Conservation (phyloP, 2,329 filamentous ascomycete genomes). For the Coleophoma eucalyptorum region DNA sequence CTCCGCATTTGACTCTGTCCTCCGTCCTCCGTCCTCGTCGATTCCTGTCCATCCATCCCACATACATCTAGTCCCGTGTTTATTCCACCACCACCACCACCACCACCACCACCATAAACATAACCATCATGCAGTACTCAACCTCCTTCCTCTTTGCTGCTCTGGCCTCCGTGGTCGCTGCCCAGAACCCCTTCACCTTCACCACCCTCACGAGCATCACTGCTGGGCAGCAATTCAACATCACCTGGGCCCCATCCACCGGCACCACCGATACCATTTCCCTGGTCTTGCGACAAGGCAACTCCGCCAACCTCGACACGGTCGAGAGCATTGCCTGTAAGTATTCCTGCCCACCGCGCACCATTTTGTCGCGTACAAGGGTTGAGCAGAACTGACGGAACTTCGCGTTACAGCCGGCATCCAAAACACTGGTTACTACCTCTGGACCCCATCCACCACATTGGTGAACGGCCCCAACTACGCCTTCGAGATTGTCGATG, state of each 20-base stretch:
- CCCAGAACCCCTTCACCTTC: slow-evolving; percentile 20
- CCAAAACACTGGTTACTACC: slow-evolving; percentile 7
- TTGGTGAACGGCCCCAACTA: slow-evolving; percentile 6
- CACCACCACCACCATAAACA: not conserved
- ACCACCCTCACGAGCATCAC: slow-evolving; percentile 6
- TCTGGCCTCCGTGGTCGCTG: slow-evolving; percentile 8
- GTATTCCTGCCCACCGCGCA: not conserved
- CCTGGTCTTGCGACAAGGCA: slow-evolving; percentile 15
- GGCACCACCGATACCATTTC: slow-evolving; percentile 11
- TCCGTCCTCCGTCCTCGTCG: too few species aligned
- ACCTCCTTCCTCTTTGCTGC: slow-evolving; percentile 9
- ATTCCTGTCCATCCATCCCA: not conserved
- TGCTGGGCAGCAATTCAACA: slow-evolving; percentile 7
- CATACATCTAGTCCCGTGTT: not conserved
- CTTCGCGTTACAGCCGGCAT: slow-evolving; percentile 6
- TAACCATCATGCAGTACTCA: slow-evolving; percentile 18
- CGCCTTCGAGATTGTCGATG: slow-evolving; percentile 15
- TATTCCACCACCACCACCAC: not conserved
- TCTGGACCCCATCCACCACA: slow-evolving; percentile 8
- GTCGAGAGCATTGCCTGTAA: slow-evolving; percentile 10
- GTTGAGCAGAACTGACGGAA: slow-evolving; percentile 8
- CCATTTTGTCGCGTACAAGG: not conserved
- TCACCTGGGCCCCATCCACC: slow-evolving; percentile 12
- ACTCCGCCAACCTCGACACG: not conserved
- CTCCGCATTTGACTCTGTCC: not conserved